Evolutionary conservation across 2,329 filamentous ascomycete genomes (phyloP), one percentile per base, ranked within the genome.

Genomic region (Fusarium sp.): DNA sequence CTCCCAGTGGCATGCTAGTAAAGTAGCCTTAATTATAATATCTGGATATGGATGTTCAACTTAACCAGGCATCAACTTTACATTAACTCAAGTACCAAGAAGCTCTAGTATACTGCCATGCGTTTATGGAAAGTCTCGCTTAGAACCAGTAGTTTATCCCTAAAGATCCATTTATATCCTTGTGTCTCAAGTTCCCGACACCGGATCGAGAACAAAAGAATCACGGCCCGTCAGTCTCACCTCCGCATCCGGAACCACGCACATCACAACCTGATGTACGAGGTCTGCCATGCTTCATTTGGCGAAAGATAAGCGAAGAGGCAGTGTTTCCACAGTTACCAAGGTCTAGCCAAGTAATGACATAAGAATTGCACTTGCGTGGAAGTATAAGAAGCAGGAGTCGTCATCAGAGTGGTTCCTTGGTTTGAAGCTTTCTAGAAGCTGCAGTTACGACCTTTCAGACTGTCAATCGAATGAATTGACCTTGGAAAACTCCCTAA

Each of bases 271-370:
- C 33, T 57, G 31, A 58, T 11, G 54, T 72, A 26, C 58, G 22
- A 72, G 54, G 47, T 35, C 47, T 54, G 14, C 39, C 54, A 54
- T 72, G 69, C 69, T 72, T 72, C 69, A 72, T 72, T 28, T 72
- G 54, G 69, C 58, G 63, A 72, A 63, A 28, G 7, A 58, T 63
- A 63, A 47, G 52, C 69, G 57, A 71, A 31, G 38, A 15, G 24
- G 18, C 11, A 36, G 28, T 6, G 44, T 42, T n/a, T 33, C 22
- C 2, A 22, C 13, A 26, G 67, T 66, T 70, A 66, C 66, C 59
- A 18, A n/a, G 35, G 4, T 42, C 33, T 39, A 17, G 22, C 18
- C 39, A 20, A 22, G 12, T 13, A 17, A 54, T 54, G 51, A 28
- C 65, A 39, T 18, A 41, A 35, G 39, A 28, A 12, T 10, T 17